A percentile compares a stretch with the other conserved stretches of the same genome.
Evolutionary conservation across 2,329 filamentous ascomycete genomes (phyloP).

Genomic region (Fusarium annulatum): DNA sequence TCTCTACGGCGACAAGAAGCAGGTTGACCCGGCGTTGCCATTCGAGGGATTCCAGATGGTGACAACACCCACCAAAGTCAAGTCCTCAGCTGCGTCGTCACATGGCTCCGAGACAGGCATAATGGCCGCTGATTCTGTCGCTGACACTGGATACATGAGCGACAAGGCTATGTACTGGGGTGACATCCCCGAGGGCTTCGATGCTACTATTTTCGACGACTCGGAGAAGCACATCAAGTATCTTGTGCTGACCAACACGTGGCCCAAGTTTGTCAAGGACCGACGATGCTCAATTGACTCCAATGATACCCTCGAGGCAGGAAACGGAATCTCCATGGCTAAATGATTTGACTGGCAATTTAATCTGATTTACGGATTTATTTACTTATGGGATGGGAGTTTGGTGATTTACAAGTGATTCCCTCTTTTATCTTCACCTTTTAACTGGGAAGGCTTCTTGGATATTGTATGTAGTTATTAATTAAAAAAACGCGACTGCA

Average conservation of each 20-base stretch:
- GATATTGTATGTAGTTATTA: constrained; percentile 27
- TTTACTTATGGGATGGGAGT: constrained; percentile 18
- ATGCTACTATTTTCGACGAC: constrained; percentile 66
- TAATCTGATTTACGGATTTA: not conserved
- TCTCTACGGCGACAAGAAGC: constrained; percentile 53
- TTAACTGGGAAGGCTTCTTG: constrained; percentile 10
- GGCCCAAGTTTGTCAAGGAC: constrained; percentile 68
- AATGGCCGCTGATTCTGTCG: constrained; percentile 18
- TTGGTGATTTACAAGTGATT: constrained; percentile 34
- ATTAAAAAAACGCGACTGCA: constrained; percentile 18
- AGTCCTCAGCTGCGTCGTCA: constrained; percentile 31
- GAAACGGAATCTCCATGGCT: constrained; percentile 20
- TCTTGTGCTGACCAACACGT: constrained; percentile 75
- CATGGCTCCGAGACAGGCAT: constrained; percentile 43
- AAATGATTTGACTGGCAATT: not conserved
- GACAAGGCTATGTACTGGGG: constrained; percentile 52
- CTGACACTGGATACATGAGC: constrained; percentile 28
- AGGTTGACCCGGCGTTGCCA: constrained; percentile 57
- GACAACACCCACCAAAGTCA: constrained; percentile 29
- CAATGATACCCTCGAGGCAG: constrained; percentile 37
- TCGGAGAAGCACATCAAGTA: constrained; percentile 73
- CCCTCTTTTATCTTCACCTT: constrained; percentile 4
- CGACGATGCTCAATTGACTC: constrained; percentile 50
- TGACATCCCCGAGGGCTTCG: constrained; percentile 63
- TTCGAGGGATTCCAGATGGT: constrained; percentile 52